Percentiles rank a stretch among this genome's conserved stretches.
Conservation (phyloP, 2,329 filamentous ascomycete species). For the Gaeumannomyces tritici region DNA sequence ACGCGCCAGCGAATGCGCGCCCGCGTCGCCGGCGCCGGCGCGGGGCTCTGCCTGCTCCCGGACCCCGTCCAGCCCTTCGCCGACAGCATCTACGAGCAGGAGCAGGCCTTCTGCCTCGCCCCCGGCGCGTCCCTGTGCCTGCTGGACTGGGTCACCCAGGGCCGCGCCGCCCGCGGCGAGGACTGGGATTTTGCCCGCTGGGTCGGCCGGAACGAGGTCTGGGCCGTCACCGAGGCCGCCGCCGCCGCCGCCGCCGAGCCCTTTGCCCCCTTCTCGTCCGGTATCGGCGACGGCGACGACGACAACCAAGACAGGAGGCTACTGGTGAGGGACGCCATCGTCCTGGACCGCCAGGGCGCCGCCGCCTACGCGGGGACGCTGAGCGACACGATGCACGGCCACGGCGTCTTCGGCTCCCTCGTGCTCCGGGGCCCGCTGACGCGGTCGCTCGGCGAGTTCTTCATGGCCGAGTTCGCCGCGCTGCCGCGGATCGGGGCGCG, state of each 20-base stretch:
- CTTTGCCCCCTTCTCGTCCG: constrained; percentile 2
- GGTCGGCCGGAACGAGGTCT: constrained; percentile 83
- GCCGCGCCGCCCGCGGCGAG: constrained; percentile 75
- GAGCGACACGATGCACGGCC: constrained; percentile 58
- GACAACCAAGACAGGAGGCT: constrained; percentile 29
- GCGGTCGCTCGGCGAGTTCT: constrained; percentile 57
- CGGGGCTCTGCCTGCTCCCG: constrained; percentile 60
- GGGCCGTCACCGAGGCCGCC: constrained; percentile 28
- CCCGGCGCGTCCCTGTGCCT: constrained; percentile 59
- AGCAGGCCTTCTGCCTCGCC: constrained; percentile 62
- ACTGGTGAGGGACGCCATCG: constrained; percentile 75
- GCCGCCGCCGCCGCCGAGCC: background rate
- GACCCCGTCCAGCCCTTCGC: constrained; percentile 91
- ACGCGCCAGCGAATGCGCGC: constrained; percentile 50
- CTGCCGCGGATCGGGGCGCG: constrained; percentile 75
- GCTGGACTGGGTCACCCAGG: constrained; percentile 90
- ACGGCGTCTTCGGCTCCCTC: constrained; percentile 75
- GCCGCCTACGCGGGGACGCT: constrained; percentile 30
- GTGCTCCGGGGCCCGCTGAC: constrained; percentile 70
- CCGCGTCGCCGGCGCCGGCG: constrained; percentile 33
- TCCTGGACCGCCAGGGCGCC: constrained; percentile 50
- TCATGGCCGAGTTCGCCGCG: constrained; percentile 67
- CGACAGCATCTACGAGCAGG: constrained; percentile 74
- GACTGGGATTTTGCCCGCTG: constrained; percentile 77
- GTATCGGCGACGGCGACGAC: constrained; percentile 2